phyloP scores from a whole-genome alignment of 2,329 filamentous ascomycete genomes.

The Leptographium flavum region DNA sequence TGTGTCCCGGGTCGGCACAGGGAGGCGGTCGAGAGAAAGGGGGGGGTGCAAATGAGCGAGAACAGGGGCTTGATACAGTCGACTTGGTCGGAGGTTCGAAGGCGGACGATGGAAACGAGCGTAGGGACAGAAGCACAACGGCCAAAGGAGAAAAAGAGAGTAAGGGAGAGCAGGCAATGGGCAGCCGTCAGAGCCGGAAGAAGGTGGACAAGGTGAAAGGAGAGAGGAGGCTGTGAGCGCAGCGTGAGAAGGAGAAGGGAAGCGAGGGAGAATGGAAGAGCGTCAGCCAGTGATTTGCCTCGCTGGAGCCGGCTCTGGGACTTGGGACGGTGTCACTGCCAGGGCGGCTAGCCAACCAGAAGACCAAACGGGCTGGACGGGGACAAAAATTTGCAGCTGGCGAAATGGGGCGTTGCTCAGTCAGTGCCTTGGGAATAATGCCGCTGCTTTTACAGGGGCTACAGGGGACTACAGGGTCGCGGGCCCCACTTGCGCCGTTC shows the following conservation, averaged over 20 bases:
- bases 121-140: neutral
- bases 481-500: neutral
- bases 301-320: neutral
- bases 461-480: neutral
- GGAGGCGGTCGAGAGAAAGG: neutral
- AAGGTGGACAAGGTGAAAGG: too few species aligned
- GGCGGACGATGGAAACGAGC: neutral
- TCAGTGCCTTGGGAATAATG: neutral
- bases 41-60: too few species aligned
- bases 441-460: neutral
- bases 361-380: neutral
- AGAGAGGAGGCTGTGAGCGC: neutral
- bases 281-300: conserved; percentile 5
- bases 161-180: neutral
- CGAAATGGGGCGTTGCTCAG: neutral
- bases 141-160: neutral
- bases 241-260: neutral
- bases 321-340: neutral
- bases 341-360: conserved; percentile 12
- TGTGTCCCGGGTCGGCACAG: neutral
- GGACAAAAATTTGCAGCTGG: neutral
- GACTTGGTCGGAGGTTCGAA: neutral
- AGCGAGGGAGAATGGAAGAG: neutral
- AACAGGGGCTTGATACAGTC: too few species aligned
- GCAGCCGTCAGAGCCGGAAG: too few species aligned